Conservation (phyloP, 2,329 filamentous ascomycete genomes). For the Fusarium phyllophilum region DNA sequence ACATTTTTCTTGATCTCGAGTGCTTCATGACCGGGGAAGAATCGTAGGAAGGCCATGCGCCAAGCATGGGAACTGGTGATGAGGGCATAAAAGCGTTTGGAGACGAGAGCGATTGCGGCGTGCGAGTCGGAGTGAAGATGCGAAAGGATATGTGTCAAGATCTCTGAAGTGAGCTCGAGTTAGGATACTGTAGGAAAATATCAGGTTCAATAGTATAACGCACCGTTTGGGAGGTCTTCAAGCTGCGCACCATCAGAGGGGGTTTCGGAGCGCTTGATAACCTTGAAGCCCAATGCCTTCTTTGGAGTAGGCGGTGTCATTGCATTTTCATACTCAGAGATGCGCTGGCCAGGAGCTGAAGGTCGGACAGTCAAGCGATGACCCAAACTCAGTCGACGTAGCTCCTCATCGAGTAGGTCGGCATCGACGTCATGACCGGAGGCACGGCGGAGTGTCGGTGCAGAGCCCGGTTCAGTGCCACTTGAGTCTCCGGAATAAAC, state of each 20-base stretch:
- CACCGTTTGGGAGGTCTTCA: conserved; percentile 83
- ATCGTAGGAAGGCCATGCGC: conserved; percentile 91
- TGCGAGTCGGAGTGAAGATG: conserved; percentile 89
- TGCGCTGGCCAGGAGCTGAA: conserved; percentile 60
- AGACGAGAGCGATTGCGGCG: conserved; percentile 84
- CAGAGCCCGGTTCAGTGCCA: conserved; percentile 52
- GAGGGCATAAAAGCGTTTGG: conserved; percentile 84
- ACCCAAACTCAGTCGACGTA: conserved; percentile 62
- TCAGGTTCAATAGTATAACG: conserved; percentile 38
- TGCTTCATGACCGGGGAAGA: conserved; percentile 78
- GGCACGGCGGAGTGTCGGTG: conserved; percentile 42
- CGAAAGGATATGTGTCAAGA: conserved; percentile 90
- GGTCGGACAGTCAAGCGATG: conserved; percentile 44
- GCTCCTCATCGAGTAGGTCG: conserved; percentile 59
- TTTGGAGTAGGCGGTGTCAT: conserved; percentile 58
- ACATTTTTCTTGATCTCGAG: conserved; percentile 49
- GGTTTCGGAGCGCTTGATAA: conserved; percentile 59
- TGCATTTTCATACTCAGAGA: conserved; percentile 71
- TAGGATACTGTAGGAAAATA: conserved; percentile 4
- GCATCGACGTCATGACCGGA: conserved; percentile 51
- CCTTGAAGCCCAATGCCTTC: conserved; percentile 65
- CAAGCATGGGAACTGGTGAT: conserved; percentile 94
- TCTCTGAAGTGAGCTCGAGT: conserved; percentile 67
- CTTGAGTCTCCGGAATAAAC: conserved; percentile 48
- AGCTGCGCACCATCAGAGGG: conserved; percentile 56